A percentile compares a stretch with the other conserved stretches of the same genome.
These are phyloP conservation scores for Pythium phragmitis DNA, from an alignment of 352 stramenopile species.

Conservation along the genomic window DNA sequence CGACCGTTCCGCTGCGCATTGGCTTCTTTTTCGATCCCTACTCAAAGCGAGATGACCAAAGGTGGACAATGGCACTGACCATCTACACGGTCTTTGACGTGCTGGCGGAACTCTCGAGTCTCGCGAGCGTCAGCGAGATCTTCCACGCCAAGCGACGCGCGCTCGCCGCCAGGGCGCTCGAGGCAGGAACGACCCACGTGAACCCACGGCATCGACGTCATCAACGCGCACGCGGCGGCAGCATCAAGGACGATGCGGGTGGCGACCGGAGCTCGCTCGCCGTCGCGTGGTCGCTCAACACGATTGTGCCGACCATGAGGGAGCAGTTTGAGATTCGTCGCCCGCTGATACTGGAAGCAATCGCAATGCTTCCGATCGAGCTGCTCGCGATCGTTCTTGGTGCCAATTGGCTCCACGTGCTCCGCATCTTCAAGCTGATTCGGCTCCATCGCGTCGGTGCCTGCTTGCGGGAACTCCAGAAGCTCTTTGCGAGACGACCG, in stretches of 20 bases:
- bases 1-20: conserved; percentile 39
- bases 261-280: conserved; percentile 28
- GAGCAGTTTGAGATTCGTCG: conserved; percentile 34
- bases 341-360: conserved; percentile 43
- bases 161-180: conserved; percentile 37
- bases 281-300: conserved; percentile 64
- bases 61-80: conserved; percentile 50
- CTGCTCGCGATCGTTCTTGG: conserved; percentile 40
- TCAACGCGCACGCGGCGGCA: not conserved
- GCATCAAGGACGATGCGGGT: conserved; percentile 1
- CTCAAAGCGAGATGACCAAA: conserved; percentile 5
- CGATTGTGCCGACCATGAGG: conserved; percentile 39
- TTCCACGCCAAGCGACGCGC: conserved; percentile 40
- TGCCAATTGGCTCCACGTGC: conserved; percentile 53
- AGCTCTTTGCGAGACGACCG: conserved; percentile 36
- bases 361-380: conserved; percentile 54
- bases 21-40: conserved; percentile 47
- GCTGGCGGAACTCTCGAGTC: conserved; percentile 42
- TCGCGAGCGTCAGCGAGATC: conserved; percentile 53
- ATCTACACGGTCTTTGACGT: conserved; percentile 51
- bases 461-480: conserved; percentile 50
- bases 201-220: conserved; percentile 23
- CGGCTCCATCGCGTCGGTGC: conserved; percentile 48
- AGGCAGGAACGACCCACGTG: conserved; percentile 22
- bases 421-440: conserved; percentile 54